These are phyloP conservation scores for Monosporascus sp. DNA, from an alignment of 2,329 filamentous ascomycete genomes.

Conservation along the genomic window DNA sequence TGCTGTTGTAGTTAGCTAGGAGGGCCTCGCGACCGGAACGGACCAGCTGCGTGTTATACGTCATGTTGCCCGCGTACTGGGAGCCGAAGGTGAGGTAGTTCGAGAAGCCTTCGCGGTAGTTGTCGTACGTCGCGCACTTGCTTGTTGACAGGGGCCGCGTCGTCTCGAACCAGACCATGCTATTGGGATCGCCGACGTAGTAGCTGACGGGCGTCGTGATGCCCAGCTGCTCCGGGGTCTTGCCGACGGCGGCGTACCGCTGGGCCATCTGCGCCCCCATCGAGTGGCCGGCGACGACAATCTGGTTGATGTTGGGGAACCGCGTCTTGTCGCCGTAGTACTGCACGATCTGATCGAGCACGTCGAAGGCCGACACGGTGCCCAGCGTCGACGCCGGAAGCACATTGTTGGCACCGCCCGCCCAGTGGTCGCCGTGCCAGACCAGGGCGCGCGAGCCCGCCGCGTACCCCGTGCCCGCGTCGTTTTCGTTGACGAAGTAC, in stretches of 20 bases:
- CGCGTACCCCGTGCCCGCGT: constrained; percentile 4
- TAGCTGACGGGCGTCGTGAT: constrained; percentile 4
- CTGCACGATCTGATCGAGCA: constrained; percentile 7
- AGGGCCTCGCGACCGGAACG: constrained; percentile 2
- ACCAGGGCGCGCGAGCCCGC: constrained; percentile 4
- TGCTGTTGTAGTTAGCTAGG: constrained; percentile 4
- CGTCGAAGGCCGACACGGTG: constrained; percentile 4
- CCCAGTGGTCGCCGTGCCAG: constrained; percentile 5
- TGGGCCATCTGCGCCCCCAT: constrained; percentile 7
- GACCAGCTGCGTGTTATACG: constrained; percentile 6
- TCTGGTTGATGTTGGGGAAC: constrained; percentile 10
- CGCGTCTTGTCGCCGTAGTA: constrained; percentile 3
- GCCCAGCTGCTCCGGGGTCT: constrained; percentile 1
- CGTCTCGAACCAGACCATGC: constrained; percentile 4
- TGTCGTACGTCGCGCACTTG: constrained; percentile 3
- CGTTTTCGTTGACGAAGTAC: constrained; percentile 7
- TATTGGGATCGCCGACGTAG: constrained; percentile 9
- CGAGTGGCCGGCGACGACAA: constrained; percentile 8
- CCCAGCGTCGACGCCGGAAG: background rate
- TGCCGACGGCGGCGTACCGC: constrained; percentile 9
- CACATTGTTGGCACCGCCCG: constrained; percentile 6
- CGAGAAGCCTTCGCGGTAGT: constrained; percentile 7
- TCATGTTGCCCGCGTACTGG: background rate
- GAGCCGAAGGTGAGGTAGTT: constrained; percentile 5
- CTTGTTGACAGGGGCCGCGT: constrained; percentile 2